Conservation (phyloP, 805 yeast species). For the Hanseniaspora meyeri region DNA sequence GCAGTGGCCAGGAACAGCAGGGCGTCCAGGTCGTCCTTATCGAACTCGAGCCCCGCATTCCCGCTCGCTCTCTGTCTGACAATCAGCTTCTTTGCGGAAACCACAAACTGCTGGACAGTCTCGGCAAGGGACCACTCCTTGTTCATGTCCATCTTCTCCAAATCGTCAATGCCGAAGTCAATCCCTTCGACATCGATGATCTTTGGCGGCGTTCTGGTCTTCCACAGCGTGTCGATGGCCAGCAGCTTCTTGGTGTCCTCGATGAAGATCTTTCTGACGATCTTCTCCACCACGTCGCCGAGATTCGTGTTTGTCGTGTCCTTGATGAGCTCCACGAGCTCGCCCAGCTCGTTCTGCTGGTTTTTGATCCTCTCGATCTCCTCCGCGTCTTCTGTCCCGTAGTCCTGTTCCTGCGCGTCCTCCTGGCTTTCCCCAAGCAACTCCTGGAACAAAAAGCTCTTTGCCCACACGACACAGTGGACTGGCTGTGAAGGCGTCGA, state of each 20-base stretch:
- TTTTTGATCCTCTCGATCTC: constrained; percentile 52
- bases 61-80: constrained; percentile 27
- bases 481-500: constrained; percentile 94
- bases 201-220: constrained; percentile 51
- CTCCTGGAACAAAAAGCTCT: constrained; percentile 73
- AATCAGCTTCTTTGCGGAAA: constrained; percentile 40
- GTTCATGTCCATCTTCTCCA: constrained; percentile 23
- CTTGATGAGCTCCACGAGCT: constrained; percentile 32
- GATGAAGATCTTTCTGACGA: constrained; percentile 50
- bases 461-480: constrained; percentile 96
- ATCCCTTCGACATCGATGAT: constrained; percentile 36
- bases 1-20: constrained; percentile 78
- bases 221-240: constrained; percentile 66
- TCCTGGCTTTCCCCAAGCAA: constrained; percentile 48
- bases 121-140: constrained; percentile 51
- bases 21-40: constrained; percentile 90
- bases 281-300: constrained; percentile 21
- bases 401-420: constrained; percentile 27
- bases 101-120: constrained; percentile 46
- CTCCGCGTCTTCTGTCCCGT: constrained; percentile 52
- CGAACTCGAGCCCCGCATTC: constrained; percentile 44
- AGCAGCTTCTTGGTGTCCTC: constrained; percentile 70
- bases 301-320: constrained; percentile 18
- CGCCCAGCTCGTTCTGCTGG: constrained; percentile 55
- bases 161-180: constrained; percentile 13